Evolutionary conservation across 1,284 basidiomycete species (phyloP).

Genomic region (Ceratobasidium sp.): DNA sequence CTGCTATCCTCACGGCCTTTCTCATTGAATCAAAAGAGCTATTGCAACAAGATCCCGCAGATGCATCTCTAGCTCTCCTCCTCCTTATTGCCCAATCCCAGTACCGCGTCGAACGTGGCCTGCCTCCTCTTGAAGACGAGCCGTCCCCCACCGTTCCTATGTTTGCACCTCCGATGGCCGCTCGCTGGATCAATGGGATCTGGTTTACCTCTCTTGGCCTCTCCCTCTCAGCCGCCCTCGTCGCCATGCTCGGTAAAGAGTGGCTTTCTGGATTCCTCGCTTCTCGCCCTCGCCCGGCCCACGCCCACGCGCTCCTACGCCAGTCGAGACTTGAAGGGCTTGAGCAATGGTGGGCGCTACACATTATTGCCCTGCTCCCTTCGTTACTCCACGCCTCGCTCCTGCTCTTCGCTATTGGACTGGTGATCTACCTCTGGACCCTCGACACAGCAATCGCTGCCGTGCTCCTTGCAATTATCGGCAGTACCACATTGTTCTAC

Average conservation of each 20-base stretch:
- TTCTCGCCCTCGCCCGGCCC: neutral
- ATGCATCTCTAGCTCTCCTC: neutral
- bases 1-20: conserved; percentile 29
- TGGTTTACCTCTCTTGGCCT: conserved; percentile 24
- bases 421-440: conserved; percentile 29
- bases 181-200: conserved; percentile 7
- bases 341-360: conserved; percentile 1
- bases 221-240: neutral
- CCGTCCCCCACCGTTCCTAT: neutral
- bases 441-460: neutral
- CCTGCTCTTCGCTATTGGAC: conserved; percentile 25
- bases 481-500: conserved; percentile 2
- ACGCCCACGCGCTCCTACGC: neutral
- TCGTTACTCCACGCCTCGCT: conserved; percentile 17
- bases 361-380: conserved; percentile 31
- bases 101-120: neutral
- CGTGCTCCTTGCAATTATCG: neutral
- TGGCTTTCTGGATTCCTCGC: conserved; percentile 6
- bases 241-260: conserved; percentile 23
- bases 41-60: conserved; percentile 4
- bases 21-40: conserved; percentile 13
- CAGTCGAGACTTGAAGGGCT: neutral
- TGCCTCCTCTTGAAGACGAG: neutral
- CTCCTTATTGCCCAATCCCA: neutral
- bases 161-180: neutral